Conservation (phyloP, 768 basidiomycete genomes). For the Tylopilus plumbeoviolaceoides region DNA sequence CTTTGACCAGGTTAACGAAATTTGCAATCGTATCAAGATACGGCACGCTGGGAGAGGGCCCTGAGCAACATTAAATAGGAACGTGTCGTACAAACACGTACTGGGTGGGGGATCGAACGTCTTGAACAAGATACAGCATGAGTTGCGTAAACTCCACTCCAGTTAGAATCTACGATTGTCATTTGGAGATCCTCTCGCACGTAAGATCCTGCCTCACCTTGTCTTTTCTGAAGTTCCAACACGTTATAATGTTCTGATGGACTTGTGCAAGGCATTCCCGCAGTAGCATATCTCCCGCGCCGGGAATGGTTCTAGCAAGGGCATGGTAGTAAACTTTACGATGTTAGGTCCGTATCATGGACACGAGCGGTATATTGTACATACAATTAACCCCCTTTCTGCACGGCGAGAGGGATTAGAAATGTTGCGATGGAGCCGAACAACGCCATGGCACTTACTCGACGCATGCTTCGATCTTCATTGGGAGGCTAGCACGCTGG, state of each 20-base stretch:
- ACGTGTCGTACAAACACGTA: neutral
- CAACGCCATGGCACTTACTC: neutral
- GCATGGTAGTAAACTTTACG: neutral
- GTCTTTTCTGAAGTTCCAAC: constrained; percentile 4
- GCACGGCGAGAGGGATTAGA: neutral
- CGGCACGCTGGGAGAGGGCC: neutral
- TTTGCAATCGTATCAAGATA: neutral
- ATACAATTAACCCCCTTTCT: constrained; percentile 5
- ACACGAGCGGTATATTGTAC: neutral
- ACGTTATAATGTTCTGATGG: constrained; percentile 4
- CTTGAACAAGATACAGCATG: constrained; percentile 3
- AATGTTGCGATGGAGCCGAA: neutral
- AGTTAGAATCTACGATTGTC: neutral
- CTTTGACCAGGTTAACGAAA: neutral
- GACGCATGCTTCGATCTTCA: constrained; percentile 5
- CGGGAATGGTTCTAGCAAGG: neutral
- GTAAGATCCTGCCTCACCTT: neutral
- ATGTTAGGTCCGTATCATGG: neutral
- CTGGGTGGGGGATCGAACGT: neutral
- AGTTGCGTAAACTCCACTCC: constrained; percentile 2
- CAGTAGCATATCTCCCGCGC: neutral
- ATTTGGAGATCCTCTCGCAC: neutral
- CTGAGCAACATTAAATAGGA: neutral
- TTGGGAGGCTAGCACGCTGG: neutral
- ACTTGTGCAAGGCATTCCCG: constrained; percentile 4